A percentile compares a stretch with the other conserved stretches of the same genome.
Conservation (phyloP, 73 alveolate species). For the Paramecium pentaurelia region DNA sequence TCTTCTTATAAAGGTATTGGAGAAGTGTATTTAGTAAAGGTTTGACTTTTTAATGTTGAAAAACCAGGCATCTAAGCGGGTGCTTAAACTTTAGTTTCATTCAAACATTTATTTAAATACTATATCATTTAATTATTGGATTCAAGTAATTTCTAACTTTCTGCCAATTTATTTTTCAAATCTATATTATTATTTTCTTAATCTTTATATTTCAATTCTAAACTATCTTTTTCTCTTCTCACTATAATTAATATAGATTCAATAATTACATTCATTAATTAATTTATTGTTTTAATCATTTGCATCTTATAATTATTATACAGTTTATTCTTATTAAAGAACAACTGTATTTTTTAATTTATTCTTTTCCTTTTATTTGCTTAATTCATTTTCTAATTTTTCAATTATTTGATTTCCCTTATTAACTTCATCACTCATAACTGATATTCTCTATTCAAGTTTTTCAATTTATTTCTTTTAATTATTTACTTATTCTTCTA, state of each 20-base stretch:
- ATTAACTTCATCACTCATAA: constrained; percentile 43
- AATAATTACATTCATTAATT: constrained; percentile 45
- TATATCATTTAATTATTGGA: constrained; percentile 35
- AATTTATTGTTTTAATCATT: constrained; percentile 37
- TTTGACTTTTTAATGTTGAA: constrained; percentile 9
- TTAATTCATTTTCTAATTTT: constrained; percentile 35
- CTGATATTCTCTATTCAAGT: constrained; percentile 18
- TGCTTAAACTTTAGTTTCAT: constrained; percentile 22
- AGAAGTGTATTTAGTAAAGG: background rate
- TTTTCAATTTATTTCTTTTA: constrained; percentile 42
- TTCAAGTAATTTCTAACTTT: constrained; percentile 41
- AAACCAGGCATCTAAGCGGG: constrained; percentile 6
- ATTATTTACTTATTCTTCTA: constrained; percentile 44
- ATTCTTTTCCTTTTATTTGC: constrained; percentile 45
- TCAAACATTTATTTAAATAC: constrained; percentile 32
- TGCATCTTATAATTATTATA: constrained; percentile 43
- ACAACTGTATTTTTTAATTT: constrained; percentile 43
- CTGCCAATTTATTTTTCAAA: constrained; percentile 40
- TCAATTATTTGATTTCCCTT: constrained; percentile 56
- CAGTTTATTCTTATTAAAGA: constrained; percentile 45
- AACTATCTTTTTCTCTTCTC: constrained; percentile 55
- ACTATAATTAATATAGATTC: background rate
- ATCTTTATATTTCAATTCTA: constrained; percentile 33
- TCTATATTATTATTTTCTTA: constrained; percentile 6
- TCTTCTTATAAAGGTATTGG: constrained; percentile 34